A percentile compares a stretch with the other conserved stretches of the same genome.
phyloP scores from a whole-genome alignment of 2,329 filamentous ascomycete species.

The Fusarium sublunatum region DNA sequence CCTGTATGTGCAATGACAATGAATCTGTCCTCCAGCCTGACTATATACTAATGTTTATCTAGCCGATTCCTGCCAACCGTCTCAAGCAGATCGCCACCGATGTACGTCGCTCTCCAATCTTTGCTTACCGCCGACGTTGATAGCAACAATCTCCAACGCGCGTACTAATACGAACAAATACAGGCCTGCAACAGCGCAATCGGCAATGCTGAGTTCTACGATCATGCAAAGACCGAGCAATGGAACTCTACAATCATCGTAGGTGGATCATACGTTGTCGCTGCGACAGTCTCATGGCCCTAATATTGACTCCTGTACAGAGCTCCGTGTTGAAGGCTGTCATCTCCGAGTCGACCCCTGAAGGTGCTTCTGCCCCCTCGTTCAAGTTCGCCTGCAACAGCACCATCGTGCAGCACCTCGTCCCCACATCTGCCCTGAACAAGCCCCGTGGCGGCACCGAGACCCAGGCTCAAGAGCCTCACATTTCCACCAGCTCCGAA shows the following conservation, averaged over 20 bases:
- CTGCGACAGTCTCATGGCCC: conserved; percentile 5
- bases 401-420: conserved; percentile 95
- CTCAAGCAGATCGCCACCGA: conserved; percentile 88
- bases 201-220: conserved; percentile 80
- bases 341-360: conserved; percentile 77
- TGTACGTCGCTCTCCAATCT: conserved; percentile 62
- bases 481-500: conserved; percentile 65
- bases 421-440: conserved; percentile 73
- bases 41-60: conserved; percentile 39
- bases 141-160: conserved; percentile 13
- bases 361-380: conserved; percentile 66
- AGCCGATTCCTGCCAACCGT: conserved; percentile 81
- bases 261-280: conserved; percentile 44
- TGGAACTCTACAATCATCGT: conserved; percentile 98
- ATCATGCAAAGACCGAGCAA: conserved; percentile 82
- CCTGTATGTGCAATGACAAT: conserved; percentile 47
- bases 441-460: conserved; percentile 66
- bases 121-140: conserved; percentile 40
- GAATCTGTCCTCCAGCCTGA: neutral
- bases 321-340: conserved; percentile 81
- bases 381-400: conserved; percentile 98
- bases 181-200: conserved; percentile 88
- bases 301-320: conserved; percentile 55
- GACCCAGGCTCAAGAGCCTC: conserved; percentile 61
- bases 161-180: conserved; percentile 23